Percentiles rank a stretch among this genome's conserved stretches.
Conservation (phyloP, 2,329 filamentous ascomycete species). For the Hymenoscyphus salicellus region DNA sequence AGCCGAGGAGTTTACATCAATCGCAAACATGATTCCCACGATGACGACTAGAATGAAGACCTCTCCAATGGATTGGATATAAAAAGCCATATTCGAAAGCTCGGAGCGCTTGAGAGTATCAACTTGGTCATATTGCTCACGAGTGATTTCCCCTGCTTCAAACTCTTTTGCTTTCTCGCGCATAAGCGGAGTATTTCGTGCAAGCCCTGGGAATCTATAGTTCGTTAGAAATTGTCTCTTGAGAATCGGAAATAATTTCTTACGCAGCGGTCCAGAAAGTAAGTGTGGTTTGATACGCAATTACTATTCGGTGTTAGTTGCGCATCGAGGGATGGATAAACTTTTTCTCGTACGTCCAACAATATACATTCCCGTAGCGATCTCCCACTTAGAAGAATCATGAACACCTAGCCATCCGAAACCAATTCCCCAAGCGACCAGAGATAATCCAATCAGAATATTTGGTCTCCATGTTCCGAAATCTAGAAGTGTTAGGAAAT, state of each 20-base stretch:
- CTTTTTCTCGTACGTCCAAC: slow-evolving; percentile 43
- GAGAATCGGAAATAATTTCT: neutral
- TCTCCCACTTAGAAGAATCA: slow-evolving; percentile 55
- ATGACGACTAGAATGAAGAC: slow-evolving; percentile 62
- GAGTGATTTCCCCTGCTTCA: slow-evolving; percentile 50
- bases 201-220: slow-evolving; percentile 50
- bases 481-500: slow-evolving; percentile 48
- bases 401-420: slow-evolving; percentile 68
- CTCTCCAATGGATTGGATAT: slow-evolving; percentile 60
- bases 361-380: slow-evolving; percentile 61
- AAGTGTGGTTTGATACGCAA: slow-evolving; percentile 64
- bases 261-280: slow-evolving; percentile 66
- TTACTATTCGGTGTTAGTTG: slow-evolving; percentile 30
- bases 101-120: slow-evolving; percentile 63
- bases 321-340: neutral
- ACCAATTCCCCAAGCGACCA: slow-evolving; percentile 60
- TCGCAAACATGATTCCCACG: slow-evolving; percentile 60
- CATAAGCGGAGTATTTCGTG: slow-evolving; percentile 51
- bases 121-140: slow-evolving; percentile 57
- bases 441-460: slow-evolving; percentile 59
- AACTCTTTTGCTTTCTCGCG: slow-evolving; percentile 49
- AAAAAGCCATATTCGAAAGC: slow-evolving; percentile 62
- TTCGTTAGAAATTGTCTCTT: neutral
- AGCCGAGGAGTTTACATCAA: slow-evolving; percentile 56
- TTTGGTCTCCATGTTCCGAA: slow-evolving; percentile 64